Conservation (phyloP, 371 early-diverging fungal genomes). For the Mucor piriformis region DNA sequence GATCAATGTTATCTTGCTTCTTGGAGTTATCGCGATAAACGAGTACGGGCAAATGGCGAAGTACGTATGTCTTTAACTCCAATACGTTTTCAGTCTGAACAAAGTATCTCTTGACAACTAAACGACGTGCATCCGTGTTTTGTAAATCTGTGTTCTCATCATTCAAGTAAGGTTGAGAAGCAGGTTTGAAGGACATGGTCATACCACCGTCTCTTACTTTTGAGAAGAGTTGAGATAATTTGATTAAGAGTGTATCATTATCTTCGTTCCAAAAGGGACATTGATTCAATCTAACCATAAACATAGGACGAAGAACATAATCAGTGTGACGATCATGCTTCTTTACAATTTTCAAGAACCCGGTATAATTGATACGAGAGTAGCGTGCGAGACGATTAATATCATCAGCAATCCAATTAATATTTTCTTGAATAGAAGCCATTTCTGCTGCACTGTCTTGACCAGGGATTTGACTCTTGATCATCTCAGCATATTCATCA, state of each 20-base stretch:
- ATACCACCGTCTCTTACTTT: constrained; percentile 86
- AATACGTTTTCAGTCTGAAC: constrained; percentile 97
- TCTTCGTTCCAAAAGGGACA: constrained; percentile 91
- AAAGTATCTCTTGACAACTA: constrained; percentile 83
- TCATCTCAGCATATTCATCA: constrained; percentile 66
- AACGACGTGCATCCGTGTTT: constrained; percentile 22
- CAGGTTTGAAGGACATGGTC: constrained; percentile 52
- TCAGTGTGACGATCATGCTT: constrained; percentile 96
- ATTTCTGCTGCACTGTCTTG: constrained; percentile 55
- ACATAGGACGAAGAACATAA: constrained; percentile 84
- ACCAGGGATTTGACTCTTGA: constrained; percentile 52
- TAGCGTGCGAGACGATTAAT: constrained; percentile 91
- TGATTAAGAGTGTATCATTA: constrained; percentile 87
- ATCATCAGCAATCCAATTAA: constrained; percentile 84
- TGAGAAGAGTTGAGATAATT: constrained; percentile 88
- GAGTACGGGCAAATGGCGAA: constrained; percentile 95
- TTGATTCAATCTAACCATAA: constrained; percentile 84
- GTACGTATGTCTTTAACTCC: constrained; percentile 92
- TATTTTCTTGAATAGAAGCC: constrained; percentile 71
- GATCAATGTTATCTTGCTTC: constrained; percentile 71
- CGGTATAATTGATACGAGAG: constrained; percentile 94
- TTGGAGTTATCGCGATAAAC: constrained; percentile 81
- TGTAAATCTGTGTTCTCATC: background rate
- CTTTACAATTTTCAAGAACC: constrained; percentile 96
- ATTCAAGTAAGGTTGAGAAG: constrained; percentile 9